Evolutionary conservation across 2,329 filamentous ascomycete genomes (phyloP).

Genomic region (Pseudopyricularia cyperi): DNA sequence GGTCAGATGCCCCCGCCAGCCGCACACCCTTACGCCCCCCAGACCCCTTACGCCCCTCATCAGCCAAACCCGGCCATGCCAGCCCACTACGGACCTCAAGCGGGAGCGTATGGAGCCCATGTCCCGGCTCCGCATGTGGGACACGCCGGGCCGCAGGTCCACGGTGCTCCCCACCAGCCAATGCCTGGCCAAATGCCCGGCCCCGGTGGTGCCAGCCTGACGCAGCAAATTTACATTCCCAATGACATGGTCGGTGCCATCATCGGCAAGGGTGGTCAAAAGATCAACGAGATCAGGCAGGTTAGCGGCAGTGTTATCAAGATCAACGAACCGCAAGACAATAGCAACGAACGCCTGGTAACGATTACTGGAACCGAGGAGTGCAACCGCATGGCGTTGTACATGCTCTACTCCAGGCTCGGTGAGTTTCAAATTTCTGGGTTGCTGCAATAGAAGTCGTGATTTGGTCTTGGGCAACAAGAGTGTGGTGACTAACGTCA

Average conservation of each 20-base stretch:
- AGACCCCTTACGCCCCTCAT: conserved; percentile 52
- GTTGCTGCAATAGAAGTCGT: background rate
- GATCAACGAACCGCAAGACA: conserved; percentile 98
- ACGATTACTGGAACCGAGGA: conserved; percentile 97
- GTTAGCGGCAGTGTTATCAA: conserved; percentile 97
- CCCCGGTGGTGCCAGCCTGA: conserved; percentile 52
- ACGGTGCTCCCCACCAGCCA: conserved; percentile 60
- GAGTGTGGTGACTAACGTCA: conserved; percentile 4
- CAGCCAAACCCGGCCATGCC: conserved; percentile 50
- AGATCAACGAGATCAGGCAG: conserved; percentile 98
- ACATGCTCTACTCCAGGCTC: conserved; percentile 96
- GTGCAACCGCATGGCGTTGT: conserved; percentile 99
- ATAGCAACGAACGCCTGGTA: conserved; percentile 94
- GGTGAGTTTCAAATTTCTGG: conserved; percentile 39
- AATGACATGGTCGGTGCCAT: conserved; percentile 99
- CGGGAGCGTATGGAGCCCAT: conserved; percentile 65
- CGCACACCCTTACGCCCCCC: conserved; percentile 61
- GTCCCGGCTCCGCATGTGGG: conserved; percentile 60
- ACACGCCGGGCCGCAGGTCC: conserved; percentile 43
- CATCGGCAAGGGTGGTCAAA: conserved; percentile 94
- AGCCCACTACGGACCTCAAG: conserved; percentile 69
- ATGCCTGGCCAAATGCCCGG: conserved; percentile 51
- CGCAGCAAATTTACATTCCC: conserved; percentile 97
- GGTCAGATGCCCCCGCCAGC: conserved; percentile 45
- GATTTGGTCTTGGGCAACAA: conserved; percentile 5